Conservation (phyloP, 805 yeast species). For the Zygosaccharomyces siamensis region DNA sequence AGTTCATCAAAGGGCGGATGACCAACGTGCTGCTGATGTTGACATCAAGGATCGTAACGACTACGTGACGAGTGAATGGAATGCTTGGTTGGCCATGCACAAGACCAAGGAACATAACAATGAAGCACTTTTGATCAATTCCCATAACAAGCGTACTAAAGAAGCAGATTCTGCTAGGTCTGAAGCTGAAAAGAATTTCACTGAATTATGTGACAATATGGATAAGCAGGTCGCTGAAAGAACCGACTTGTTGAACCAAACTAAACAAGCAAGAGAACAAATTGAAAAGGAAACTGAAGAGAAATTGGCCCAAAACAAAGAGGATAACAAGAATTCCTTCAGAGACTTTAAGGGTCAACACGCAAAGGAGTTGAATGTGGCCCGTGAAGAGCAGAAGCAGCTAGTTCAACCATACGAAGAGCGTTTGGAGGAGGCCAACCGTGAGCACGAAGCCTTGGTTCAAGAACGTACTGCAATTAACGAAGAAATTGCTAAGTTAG, state of each 20-base stretch:
- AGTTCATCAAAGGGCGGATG: slow-evolving; percentile 61
- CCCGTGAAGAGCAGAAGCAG: slow-evolving; percentile 30
- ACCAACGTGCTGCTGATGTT: slow-evolving; percentile 58
- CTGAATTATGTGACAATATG: slow-evolving; percentile 32
- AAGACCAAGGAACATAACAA: slow-evolving; percentile 36
- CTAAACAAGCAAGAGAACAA: slow-evolving; percentile 29
- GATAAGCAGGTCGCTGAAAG: slow-evolving; percentile 35
- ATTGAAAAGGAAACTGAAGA: slow-evolving; percentile 40
- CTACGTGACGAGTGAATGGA: slow-evolving; percentile 38
- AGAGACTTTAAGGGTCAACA: slow-evolving; percentile 28
- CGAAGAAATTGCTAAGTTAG: slow-evolving; percentile 42
- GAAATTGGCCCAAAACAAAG: slow-evolving; percentile 29
- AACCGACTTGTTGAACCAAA: slow-evolving; percentile 41
- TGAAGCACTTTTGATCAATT: slow-evolving; percentile 37
- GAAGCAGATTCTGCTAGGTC: slow-evolving; percentile 45
- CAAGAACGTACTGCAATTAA: slow-evolving; percentile 37
- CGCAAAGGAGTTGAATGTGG: slow-evolving; percentile 29
- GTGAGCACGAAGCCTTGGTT: slow-evolving; percentile 30
- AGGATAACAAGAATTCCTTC: slow-evolving; percentile 25
- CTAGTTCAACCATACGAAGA: slow-evolving; percentile 42
- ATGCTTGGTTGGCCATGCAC: slow-evolving; percentile 40
- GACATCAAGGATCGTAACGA: slow-evolving; percentile 37
- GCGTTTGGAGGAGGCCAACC: slow-evolving; percentile 40
- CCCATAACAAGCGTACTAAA: slow-evolving; percentile 45
- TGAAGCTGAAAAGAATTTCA: slow-evolving; percentile 34